Evolutionary conservation across 192 early-diverging fungal species (phyloP), one percentile per base, ranked within the genome.

Genomic region (Backusella parvicylindrica): DNA sequence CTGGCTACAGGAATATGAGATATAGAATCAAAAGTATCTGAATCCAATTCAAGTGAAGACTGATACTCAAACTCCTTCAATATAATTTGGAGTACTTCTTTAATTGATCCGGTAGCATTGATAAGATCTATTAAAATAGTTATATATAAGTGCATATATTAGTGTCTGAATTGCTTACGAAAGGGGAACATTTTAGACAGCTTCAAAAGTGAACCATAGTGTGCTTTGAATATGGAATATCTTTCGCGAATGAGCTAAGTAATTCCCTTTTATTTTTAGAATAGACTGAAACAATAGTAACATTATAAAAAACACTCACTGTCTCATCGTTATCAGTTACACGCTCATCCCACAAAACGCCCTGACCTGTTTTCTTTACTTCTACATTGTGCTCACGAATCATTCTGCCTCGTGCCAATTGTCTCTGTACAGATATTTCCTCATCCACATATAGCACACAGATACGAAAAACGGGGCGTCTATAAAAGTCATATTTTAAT

Each of bases 51-150:
- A 31, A 88, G 43, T 0, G 87, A 88, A 11, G 85, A 86, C 35
- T 88, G 87, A 49, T 89, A 87, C 36, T 89, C 87, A 38, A 89
- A 89, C 53, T 89, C 87, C 43, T 86, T 89, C 37, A 89, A 72
- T 38, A 89, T 89, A 36, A 87, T 81, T 5, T 84, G 75, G 80
- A 89, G 84, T 9, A 89, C 87, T 64, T 86, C 82, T n/a, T 89
- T 84, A 73, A 87, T 87, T 8, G 77, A 76, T 4, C 87, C 86
- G 28, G 87, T 84, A 18, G 87, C 87, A 68, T 89, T 89, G 60
- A 89, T 86, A 23, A 89, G 60, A 43, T 89, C 87, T 88, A 79
- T 36, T 36, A 63, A 33, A 15, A 64, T 28, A 30, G 18, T 12
- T 31, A 23, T 33, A 11, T 6, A 12, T 41, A 7, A 49, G 31